Percentiles rank a stretch among this genome's conserved stretches.
Conservation (phyloP, 2,329 filamentous ascomycete species). For the Tolypocladium nubicola region DNA sequence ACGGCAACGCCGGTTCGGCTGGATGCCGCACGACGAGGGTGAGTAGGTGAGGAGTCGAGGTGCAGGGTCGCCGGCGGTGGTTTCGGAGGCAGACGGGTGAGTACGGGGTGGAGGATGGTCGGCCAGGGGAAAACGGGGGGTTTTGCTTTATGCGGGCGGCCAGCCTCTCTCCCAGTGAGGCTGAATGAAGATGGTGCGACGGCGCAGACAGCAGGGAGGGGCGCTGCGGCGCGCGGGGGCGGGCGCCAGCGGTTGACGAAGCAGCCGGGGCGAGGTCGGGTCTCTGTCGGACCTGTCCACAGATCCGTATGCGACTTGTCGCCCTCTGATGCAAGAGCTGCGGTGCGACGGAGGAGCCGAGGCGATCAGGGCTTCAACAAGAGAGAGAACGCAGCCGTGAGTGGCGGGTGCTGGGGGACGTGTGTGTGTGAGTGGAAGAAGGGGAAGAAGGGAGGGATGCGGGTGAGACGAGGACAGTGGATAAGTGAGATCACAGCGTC, state of each 20-base stretch:
- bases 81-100: constrained; percentile 3
- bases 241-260: background rate
- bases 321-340: background rate
- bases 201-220: constrained; percentile 2
- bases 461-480: background rate
- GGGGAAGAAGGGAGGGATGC: background rate
- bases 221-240: background rate
- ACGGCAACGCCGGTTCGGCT: background rate
- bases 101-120: constrained; percentile 4
- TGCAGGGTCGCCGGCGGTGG: background rate
- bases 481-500: background rate
- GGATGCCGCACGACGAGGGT: background rate
- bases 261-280: background rate
- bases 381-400: background rate
- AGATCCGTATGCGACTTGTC: background rate
- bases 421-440: background rate
- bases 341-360: constrained; percentile 3
- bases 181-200: constrained; percentile 16
- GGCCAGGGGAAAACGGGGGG: constrained; percentile 4
- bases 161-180: constrained; percentile 9
- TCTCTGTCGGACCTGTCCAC: background rate
- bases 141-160: constrained; percentile 6
- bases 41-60: background rate
- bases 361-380: background rate
- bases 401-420: background rate